Percentiles rank a stretch among this genome's conserved stretches.
phyloP scores from a whole-genome alignment of 768 basidiomycete species.

The Exsudoporus frostii region DNA sequence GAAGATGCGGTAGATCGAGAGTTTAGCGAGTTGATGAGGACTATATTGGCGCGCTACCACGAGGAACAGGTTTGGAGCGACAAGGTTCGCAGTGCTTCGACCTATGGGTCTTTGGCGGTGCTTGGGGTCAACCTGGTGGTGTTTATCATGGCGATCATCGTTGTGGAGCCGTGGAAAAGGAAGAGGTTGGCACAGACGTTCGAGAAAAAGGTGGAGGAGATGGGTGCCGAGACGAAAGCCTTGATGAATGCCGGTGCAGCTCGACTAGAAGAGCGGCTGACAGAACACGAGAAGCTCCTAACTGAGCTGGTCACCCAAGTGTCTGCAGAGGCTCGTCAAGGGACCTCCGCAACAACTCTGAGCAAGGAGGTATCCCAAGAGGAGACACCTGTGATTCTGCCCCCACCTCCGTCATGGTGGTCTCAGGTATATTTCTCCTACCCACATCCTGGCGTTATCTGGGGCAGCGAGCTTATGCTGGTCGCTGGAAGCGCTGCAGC shows the following conservation, averaged over 20 bases:
- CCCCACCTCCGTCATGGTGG: conserved; percentile 7
- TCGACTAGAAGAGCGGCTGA: conserved; percentile 47
- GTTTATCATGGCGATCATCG: conserved; percentile 82
- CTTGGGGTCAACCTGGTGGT: conserved; percentile 86
- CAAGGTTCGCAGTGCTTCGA: conserved; percentile 94
- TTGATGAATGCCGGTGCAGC: conserved; percentile 48
- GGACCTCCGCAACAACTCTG: not conserved
- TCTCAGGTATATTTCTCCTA: conserved; percentile 6
- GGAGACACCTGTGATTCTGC: not conserved
- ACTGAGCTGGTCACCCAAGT: conserved; percentile 25
- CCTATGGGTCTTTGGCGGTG: conserved; percentile 86
- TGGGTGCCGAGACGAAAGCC: conserved; percentile 39
- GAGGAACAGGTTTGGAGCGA: conserved; percentile 99
- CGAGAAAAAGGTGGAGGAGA: conserved; percentile 73
- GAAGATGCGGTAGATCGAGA: conserved; percentile 84
- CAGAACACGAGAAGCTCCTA: conserved; percentile 42
- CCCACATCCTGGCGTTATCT: conserved; percentile 8
- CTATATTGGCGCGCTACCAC: conserved; percentile 90
- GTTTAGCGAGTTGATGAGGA: conserved; percentile 83
- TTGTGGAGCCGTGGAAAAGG: conserved; percentile 98
- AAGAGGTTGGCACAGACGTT: conserved; percentile 82
- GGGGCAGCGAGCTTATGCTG: conserved; percentile 25
- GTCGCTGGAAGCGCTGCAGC: conserved; percentile 28
- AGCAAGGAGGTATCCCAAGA: not conserved
- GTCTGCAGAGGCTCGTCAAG: conserved; percentile 15